Percentiles rank a stretch among this genome's conserved stretches.
Conservation (phyloP, 208 protist genomes). For the Trichomonas tenax region DNA sequence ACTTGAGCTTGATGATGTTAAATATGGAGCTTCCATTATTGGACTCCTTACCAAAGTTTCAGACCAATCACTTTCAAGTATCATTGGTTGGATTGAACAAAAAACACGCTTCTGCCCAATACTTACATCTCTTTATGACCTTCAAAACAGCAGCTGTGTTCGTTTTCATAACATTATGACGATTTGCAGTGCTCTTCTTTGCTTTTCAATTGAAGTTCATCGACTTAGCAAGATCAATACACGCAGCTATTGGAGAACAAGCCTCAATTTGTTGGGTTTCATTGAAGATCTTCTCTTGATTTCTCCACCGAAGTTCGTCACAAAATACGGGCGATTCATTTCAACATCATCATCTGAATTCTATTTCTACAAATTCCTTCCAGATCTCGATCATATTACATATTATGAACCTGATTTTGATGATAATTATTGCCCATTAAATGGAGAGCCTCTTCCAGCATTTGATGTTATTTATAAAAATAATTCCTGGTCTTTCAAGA, state of each 20-base stretch:
- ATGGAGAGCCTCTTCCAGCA: too few relatives aligned
- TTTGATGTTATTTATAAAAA: too few relatives aligned
- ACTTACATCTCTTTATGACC: background rate
- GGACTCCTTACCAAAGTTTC: too few relatives aligned
- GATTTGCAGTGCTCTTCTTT: background rate
- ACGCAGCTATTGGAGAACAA: background rate
- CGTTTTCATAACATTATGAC: background rate
- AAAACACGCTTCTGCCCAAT: background rate
- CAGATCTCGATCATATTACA: too few relatives aligned
- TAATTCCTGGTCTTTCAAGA: too few relatives aligned
- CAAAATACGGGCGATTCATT: background rate
- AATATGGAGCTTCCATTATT: too few relatives aligned
- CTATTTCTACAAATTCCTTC: too few relatives aligned
- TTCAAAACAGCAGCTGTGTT: background rate
- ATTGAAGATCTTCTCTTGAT: background rate
- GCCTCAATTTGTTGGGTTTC: background rate
- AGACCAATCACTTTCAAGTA: too few relatives aligned
- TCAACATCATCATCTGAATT: background rate
- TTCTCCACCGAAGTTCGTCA: too few relatives aligned
- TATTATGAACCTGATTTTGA: too few relatives aligned
- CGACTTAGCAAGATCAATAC: background rate
- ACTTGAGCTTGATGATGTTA: too few relatives aligned
- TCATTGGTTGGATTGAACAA: background rate
- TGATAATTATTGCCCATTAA: too few relatives aligned
- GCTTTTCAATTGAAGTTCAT: background rate